These are phyloP conservation scores for Chaetomium tenue DNA, from an alignment of 495 filamentous ascomycete species.

Conservation along the genomic window DNA sequence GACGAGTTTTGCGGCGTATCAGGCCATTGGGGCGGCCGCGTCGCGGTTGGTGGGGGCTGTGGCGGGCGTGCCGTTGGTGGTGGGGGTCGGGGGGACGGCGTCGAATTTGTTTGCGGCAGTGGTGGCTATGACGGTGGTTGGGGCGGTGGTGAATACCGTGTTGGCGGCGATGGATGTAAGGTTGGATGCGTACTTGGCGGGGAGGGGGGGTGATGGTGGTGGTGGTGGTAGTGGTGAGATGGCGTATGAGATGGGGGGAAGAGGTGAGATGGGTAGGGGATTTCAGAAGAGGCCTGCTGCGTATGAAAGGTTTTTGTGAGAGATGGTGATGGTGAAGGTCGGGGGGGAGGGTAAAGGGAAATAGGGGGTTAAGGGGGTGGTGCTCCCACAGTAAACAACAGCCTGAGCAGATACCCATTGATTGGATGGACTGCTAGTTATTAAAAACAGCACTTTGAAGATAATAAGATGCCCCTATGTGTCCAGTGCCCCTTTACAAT, in stretches of 20 bases:
- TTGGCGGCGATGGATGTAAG: slow-evolving; percentile 26
- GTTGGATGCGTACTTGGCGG: slow-evolving; percentile 18
- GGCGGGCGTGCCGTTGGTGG: slow-evolving; percentile 10
- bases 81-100: slow-evolving; percentile 21
- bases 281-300: slow-evolving; percentile 23
- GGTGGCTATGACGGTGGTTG: slow-evolving; percentile 23
- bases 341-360: not conserved
- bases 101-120: slow-evolving; percentile 27
- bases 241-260: slow-evolving; percentile 6
- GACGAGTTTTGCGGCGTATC: slow-evolving; percentile 20
- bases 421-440: not conserved
- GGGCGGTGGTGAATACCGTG: slow-evolving; percentile 29
- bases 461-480: too few species aligned
- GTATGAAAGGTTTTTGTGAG: slow-evolving; percentile 30
- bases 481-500: too few species aligned
- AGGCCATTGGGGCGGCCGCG: slow-evolving; percentile 14
- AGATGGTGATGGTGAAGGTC: not conserved
- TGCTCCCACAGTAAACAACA: not conserved
- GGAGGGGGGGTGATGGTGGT: slow-evolving; percentile 6
- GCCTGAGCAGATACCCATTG: not conserved
- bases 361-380: not conserved
- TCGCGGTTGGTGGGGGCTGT: slow-evolving; percentile 19
- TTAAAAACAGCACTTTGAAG: not conserved
- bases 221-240: not conserved
- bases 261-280: not conserved